These are phyloP conservation scores for Kregervanrija delftensis DNA, from an alignment of 805 yeast species.

Conservation along the genomic window DNA sequence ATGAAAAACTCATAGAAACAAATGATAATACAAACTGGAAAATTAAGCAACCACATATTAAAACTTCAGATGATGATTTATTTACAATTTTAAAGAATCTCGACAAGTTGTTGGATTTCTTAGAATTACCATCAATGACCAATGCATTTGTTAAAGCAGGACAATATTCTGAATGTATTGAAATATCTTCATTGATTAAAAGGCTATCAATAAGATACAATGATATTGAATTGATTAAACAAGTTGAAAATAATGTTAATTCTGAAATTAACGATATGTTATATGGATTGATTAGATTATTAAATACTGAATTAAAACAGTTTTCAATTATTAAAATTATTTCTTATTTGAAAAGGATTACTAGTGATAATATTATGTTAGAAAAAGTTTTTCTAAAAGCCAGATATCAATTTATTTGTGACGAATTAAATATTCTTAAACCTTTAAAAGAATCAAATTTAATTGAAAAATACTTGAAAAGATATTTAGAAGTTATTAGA, in stretches of 20 bases:
- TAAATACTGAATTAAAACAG: conserved; percentile 72
- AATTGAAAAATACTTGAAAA: conserved; percentile 57
- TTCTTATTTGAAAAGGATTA: conserved; percentile 39
- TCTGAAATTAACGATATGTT: conserved; percentile 56
- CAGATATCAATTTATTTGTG: conserved; percentile 58
- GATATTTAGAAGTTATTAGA: conserved; percentile 77
- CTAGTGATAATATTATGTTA: conserved; percentile 25
- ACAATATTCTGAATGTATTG: conserved; percentile 83
- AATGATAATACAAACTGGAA: no score
- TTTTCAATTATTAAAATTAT: conserved; percentile 74
- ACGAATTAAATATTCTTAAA: conserved; percentile 48
- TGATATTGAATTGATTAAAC: conserved; percentile 42
- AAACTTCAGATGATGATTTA: not conserved
- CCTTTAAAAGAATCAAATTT: conserved; percentile 51
- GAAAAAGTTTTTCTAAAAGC: conserved; percentile 60
- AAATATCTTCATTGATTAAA: conserved; percentile 67
- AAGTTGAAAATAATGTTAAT: conserved; percentile 45
- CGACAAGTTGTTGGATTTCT: conserved; percentile 65
- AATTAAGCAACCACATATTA: no score
- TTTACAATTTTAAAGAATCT: conserved; percentile 49
- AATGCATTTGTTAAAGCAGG: conserved; percentile 82
- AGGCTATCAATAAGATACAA: conserved; percentile 68
- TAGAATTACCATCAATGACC: conserved; percentile 79
- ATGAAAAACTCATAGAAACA: no score
- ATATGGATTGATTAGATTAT: conserved; percentile 56